phyloP scores from a whole-genome alignment of 305 asterid species.

The Solanum hybrid region DNA sequence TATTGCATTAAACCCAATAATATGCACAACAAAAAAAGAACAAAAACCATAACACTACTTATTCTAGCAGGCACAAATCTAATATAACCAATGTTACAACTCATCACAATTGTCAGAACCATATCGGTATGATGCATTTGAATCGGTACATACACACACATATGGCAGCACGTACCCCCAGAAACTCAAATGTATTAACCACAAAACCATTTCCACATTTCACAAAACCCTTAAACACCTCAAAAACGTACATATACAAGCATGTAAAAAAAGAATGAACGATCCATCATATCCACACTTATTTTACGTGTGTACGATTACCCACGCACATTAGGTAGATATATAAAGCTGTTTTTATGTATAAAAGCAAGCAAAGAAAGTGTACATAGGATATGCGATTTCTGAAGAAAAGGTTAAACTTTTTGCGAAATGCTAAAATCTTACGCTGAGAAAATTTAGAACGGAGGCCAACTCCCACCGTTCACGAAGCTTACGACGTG shows the following conservation, averaged over 20 bases:
- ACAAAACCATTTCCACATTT: not conserved
- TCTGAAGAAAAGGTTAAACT: not conserved
- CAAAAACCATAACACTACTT: not conserved
- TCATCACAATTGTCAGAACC: not conserved
- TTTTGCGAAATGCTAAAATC: not conserved
- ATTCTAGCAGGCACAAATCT: not conserved
- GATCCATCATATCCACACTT: not conserved
- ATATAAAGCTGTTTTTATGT: not conserved
- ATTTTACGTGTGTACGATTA: not conserved
- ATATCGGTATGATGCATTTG: not conserved
- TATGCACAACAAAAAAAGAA: not conserved
- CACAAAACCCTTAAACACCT: not conserved
- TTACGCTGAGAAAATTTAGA: constrained; percentile 75
- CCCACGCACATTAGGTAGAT: not conserved
- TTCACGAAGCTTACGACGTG: constrained; percentile 49
- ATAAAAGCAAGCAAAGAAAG: not conserved
- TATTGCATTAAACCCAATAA: not conserved
- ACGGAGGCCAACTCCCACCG: constrained; percentile 96
- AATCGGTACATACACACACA: not conserved
- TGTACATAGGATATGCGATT: too few species aligned
- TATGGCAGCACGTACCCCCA: not conserved
- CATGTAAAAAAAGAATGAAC: not conserved
- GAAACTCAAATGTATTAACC: not conserved
- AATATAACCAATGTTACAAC: not conserved
- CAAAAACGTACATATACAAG: not conserved